phyloP scores from a whole-genome alignment of 139 green algal species.

The Mesotaenium endlicherianum region DNA sequence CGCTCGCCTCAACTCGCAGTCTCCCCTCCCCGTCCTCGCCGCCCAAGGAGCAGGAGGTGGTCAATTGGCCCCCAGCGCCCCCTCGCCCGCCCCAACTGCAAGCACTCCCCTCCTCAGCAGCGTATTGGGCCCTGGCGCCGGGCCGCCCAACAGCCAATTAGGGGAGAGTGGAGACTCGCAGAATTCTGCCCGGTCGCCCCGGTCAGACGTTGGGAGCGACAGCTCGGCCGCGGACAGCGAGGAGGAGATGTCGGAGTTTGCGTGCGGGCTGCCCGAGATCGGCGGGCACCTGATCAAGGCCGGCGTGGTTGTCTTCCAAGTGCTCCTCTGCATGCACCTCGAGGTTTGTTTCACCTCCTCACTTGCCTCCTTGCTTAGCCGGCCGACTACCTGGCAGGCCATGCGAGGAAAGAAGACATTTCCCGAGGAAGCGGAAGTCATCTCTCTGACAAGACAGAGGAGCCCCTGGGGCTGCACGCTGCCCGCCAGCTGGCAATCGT shows the following conservation, averaged over 20 bases:
- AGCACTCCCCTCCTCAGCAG: neutral
- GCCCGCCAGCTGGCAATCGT: too few species aligned
- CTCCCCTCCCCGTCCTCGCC: neutral
- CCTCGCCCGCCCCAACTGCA: neutral
- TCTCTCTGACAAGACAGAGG: too few species aligned
- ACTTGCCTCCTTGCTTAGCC: too few species aligned
- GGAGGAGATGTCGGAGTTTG: conserved; percentile 10
- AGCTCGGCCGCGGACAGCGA: neutral
- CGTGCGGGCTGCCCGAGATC: conserved; percentile 4
- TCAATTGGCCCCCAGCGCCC: neutral
- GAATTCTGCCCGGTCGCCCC: neutral
- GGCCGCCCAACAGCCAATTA: neutral
- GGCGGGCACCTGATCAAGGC: conserved; percentile 21
- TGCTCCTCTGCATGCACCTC: conserved; percentile 22
- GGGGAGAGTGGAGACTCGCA: neutral
- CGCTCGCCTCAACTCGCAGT: neutral
- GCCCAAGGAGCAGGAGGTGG: neutral
- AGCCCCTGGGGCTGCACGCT: too few species aligned
- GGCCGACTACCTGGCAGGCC: too few species aligned
- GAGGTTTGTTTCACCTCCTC: too few species aligned
- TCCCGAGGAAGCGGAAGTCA: too few species aligned
- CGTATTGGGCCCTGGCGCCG: neutral
- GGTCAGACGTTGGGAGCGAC: neutral
- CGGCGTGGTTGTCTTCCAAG: conserved; percentile 20
- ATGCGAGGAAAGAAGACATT: too few species aligned